Conservation (phyloP, 352 stramenopile genomes). For the Globisporangium cylindrosporum region DNA sequence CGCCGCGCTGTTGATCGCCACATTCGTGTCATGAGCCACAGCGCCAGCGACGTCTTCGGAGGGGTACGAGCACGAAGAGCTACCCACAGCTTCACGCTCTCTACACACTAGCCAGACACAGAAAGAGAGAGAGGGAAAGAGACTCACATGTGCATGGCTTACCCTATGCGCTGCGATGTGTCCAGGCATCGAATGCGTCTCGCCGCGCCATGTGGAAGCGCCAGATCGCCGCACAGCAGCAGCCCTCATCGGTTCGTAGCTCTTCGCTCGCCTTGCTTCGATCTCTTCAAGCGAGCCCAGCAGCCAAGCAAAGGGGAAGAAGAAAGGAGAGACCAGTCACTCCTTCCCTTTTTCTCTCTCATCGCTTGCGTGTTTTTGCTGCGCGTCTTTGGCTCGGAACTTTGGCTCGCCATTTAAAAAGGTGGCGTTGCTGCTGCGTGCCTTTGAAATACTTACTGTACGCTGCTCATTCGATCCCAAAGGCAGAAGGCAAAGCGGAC, state of each 20-base stretch:
- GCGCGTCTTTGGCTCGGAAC: background rate
- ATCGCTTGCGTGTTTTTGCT: slow-evolving; percentile 2
- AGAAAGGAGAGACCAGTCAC: background rate
- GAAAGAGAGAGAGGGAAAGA: no score
- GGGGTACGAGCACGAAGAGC: slow-evolving; percentile 2
- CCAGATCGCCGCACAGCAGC: slow-evolving; percentile 34
- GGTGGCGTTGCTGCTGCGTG: background rate
- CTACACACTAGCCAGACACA: background rate
- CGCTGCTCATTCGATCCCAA: background rate
- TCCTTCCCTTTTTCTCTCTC: background rate
- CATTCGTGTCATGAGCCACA: background rate
- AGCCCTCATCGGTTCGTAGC: background rate
- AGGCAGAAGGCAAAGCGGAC: slow-evolving; percentile 9
- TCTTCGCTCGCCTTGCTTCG: background rate
- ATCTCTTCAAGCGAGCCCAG: background rate
- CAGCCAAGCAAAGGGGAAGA: background rate
- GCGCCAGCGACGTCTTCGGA: slow-evolving; percentile 5
- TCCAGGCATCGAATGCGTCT: slow-evolving; percentile 47
- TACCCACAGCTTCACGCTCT: background rate
- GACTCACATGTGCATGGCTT: background rate
- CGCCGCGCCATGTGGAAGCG: slow-evolving; percentile 71
- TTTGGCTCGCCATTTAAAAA: background rate
- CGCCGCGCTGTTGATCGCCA: background rate
- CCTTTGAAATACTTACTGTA: slow-evolving; percentile 3
- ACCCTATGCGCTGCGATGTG: background rate